Conservation (phyloP, 2,329 filamentous ascomycete species). For the Macrophomina phaseolina region DNA sequence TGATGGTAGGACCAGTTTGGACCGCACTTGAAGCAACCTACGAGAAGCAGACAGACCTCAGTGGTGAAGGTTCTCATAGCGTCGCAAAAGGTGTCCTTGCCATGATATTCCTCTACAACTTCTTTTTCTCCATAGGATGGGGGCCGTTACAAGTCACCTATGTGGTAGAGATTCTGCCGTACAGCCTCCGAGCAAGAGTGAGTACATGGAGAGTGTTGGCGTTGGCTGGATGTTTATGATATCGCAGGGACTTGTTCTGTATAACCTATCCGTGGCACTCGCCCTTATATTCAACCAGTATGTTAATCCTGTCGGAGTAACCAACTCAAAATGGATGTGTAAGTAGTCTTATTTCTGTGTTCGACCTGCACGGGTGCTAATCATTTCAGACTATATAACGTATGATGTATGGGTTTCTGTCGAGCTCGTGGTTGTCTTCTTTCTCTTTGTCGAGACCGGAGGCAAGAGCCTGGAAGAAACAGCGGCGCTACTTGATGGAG, state of each 20-base stretch:
- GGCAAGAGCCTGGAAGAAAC: constrained; percentile 74
- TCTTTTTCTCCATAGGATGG: constrained; percentile 15
- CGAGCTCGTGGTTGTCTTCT: constrained; percentile 67
- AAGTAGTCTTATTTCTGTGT: neutral
- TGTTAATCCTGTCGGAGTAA: neutral
- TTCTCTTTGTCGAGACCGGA: constrained; percentile 73
- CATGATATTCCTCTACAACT: constrained; percentile 25
- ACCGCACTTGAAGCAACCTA: constrained; percentile 13
- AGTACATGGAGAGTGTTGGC: neutral
- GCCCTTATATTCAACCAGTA: neutral
- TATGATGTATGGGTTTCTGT: constrained; percentile 59
- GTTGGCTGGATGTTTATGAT: neutral
- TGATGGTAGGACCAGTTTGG: neutral
- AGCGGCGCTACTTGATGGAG: constrained; percentile 72
- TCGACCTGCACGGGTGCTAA: too few relatives aligned
- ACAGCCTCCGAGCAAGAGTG: constrained; percentile 14
- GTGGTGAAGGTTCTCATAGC: constrained; percentile 1
- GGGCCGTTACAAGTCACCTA: constrained; percentile 14
- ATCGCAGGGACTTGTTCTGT: neutral
- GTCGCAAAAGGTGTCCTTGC: constrained; percentile 16
- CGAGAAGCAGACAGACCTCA: constrained; percentile 12
- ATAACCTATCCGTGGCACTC: neutral
- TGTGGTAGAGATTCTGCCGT: constrained; percentile 25
- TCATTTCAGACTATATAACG: neutral
- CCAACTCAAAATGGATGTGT: neutral